Percentiles rank a stretch among this genome's conserved stretches.
phyloP scores from a whole-genome alignment of 176 grass and related monocot species.

The Aegilops sharonensis region DNA sequence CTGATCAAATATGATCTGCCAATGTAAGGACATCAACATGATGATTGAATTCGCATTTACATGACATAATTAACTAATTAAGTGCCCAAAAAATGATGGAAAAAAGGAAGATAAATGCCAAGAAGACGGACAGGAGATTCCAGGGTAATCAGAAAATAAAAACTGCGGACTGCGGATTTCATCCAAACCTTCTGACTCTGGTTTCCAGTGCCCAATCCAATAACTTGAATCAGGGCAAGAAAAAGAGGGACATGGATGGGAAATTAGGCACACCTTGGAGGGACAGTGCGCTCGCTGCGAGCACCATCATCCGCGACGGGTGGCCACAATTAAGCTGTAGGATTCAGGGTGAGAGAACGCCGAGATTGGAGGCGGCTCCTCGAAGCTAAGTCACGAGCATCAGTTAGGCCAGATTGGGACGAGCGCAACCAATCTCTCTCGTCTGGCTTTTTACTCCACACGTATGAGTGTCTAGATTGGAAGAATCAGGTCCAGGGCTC shows the following conservation, averaged over 20 bases:
- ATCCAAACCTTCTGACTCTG: background rate
- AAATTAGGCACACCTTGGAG: slow-evolving; percentile 8
- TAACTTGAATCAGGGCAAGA: background rate
- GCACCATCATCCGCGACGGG: slow-evolving; percentile 17
- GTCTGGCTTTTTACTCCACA: background rate
- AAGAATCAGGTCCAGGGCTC: too few relatives aligned
- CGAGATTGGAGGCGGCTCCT: background rate
- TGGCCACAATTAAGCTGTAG: background rate
- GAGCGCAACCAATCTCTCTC: too few relatives aligned
- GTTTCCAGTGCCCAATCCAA: background rate
- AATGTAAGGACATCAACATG: slow-evolving; percentile 33
- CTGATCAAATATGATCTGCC: slow-evolving; percentile 41
- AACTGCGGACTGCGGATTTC: background rate
- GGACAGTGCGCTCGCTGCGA: background rate
- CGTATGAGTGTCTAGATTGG: background rate
- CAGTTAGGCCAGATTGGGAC: too few relatives aligned
- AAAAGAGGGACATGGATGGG: background rate
- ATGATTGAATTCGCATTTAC: background rate
- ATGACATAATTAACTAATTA: background rate
- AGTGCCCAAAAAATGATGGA: background rate
- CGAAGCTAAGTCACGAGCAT: background rate
- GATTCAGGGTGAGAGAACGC: background rate
- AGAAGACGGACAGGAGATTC: background rate
- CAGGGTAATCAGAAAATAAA: background rate
- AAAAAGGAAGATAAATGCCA: background rate